Conservation (phyloP, 305 asterid species). For the Rubia peregrina region DNA sequence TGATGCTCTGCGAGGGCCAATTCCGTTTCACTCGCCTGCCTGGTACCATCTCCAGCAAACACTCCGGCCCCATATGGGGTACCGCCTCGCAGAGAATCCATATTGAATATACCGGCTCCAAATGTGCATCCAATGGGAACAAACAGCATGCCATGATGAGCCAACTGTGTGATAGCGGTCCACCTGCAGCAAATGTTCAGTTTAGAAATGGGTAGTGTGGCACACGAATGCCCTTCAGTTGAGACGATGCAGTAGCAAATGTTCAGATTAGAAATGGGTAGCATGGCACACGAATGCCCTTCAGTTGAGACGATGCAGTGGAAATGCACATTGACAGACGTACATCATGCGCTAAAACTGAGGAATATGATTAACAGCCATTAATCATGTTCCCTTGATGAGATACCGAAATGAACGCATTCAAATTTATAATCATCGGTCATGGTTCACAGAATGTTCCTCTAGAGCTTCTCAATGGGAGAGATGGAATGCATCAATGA, state of each 20-base stretch:
- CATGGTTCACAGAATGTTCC: neutral
- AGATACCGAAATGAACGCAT: neutral
- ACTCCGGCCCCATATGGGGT: constrained; percentile 89
- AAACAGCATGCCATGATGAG: constrained; percentile 85
- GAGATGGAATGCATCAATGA: neutral
- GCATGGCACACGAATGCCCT: neutral
- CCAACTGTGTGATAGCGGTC: constrained; percentile 81
- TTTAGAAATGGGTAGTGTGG: too few relatives aligned
- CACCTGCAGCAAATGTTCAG: constrained; percentile 36
- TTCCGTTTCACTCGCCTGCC: constrained; percentile 64
- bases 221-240: too few relatives aligned
- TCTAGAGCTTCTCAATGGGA: neutral
- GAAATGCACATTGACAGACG: neutral
- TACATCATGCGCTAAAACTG: neutral
- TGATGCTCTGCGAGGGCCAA: constrained; percentile 84
- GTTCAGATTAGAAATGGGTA: too few relatives aligned
- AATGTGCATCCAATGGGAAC: constrained; percentile 74
- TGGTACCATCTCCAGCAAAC: constrained; percentile 77
- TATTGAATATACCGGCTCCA: constrained; percentile 83
- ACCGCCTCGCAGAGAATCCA: constrained; percentile 74
- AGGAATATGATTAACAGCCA: too few relatives aligned
- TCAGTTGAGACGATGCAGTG: neutral
- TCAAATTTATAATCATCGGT: too few relatives aligned
- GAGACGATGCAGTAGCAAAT: too few relatives aligned
- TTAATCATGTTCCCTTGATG: neutral